Evolutionary conservation across 1,284 basidiomycete genomes (phyloP).

Genomic region (Fistulina hepatica): DNA sequence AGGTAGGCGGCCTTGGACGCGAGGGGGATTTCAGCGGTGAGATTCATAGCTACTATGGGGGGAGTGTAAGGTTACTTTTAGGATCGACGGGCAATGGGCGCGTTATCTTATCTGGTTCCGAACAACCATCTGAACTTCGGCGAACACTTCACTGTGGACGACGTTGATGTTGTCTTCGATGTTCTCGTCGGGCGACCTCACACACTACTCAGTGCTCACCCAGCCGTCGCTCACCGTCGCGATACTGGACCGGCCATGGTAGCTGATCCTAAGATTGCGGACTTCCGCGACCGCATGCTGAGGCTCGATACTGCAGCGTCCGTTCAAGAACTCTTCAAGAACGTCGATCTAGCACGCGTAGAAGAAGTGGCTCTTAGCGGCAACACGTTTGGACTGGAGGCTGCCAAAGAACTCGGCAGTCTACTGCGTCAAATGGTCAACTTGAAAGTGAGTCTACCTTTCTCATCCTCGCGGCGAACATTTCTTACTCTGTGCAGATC

Average conservation of each 20-base stretch:
- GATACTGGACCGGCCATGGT: too few species aligned
- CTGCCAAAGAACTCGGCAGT: not conserved
- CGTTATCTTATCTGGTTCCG: too few species aligned
- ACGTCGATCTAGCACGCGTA: not conserved
- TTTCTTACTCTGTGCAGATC: slow-evolving; percentile 1
- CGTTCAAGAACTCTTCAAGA: not conserved
- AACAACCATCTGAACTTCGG: too few species aligned
- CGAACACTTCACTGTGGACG: too few species aligned
- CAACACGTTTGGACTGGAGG: not conserved
- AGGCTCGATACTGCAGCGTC: not conserved
- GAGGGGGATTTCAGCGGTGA: slow-evolving; percentile 19
- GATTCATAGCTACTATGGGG: slow-evolving; percentile 30
- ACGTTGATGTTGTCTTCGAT: too few species aligned
- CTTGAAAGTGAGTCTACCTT: not conserved
- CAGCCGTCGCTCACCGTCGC: too few species aligned
- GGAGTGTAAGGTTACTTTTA: too few species aligned
- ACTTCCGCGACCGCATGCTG: not conserved
- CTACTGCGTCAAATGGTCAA: not conserved
- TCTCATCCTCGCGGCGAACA: not conserved
- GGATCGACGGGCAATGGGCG: too few species aligned
- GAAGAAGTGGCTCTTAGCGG: not conserved
- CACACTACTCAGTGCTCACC: too few species aligned
- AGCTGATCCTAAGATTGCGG: not conserved
- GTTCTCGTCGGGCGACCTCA: too few species aligned
- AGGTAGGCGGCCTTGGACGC: slow-evolving; percentile 57